phyloP scores from a whole-genome alignment of 2,329 filamentous ascomycete genomes.

The Zarea fungicola region DNA sequence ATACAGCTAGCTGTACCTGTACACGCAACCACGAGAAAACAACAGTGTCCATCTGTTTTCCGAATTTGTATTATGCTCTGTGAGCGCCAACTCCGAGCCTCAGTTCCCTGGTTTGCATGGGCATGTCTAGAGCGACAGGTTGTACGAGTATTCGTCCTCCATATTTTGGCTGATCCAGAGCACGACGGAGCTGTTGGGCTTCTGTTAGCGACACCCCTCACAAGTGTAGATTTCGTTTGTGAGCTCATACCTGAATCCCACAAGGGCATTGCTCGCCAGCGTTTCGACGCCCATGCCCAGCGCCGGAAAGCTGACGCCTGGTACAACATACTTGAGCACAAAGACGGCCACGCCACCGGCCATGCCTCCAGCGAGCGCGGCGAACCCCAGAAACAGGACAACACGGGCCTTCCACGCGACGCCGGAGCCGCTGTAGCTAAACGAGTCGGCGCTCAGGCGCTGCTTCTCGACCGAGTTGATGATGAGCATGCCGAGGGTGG shows the following conservation, averaged over 20 bases:
- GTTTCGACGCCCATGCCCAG: conserved; percentile 62
- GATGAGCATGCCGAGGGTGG: conserved; percentile 62
- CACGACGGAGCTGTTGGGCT: conserved; percentile 56
- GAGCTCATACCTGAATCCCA: conserved; percentile 54
- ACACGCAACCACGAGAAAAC: neutral
- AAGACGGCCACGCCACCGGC: conserved; percentile 64
- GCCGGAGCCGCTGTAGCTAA: conserved; percentile 56
- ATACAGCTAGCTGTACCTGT: conserved; percentile 3
- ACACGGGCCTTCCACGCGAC: conserved; percentile 66
- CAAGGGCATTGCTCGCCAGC: conserved; percentile 58
- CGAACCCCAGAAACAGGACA: conserved; percentile 63
- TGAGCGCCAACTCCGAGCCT: neutral
- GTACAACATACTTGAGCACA: conserved; percentile 59
- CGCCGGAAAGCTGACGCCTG: conserved; percentile 52
- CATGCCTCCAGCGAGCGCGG: conserved; percentile 61
- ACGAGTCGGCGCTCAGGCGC: conserved; percentile 57
- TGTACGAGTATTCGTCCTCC: conserved; percentile 68
- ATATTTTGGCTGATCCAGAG: conserved; percentile 68
- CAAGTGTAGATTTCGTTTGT: too few relatives aligned
- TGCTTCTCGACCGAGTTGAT: conserved; percentile 67
- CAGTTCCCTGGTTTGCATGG: neutral
- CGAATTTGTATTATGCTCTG: neutral
- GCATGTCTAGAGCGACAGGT: conserved; percentile 50
- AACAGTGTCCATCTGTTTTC: neutral
- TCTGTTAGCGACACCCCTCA: too few relatives aligned